Base-by-base conservation (phyloP, 1,139 yeast genomes). In the Geotrichum aggregatum region DNA sequence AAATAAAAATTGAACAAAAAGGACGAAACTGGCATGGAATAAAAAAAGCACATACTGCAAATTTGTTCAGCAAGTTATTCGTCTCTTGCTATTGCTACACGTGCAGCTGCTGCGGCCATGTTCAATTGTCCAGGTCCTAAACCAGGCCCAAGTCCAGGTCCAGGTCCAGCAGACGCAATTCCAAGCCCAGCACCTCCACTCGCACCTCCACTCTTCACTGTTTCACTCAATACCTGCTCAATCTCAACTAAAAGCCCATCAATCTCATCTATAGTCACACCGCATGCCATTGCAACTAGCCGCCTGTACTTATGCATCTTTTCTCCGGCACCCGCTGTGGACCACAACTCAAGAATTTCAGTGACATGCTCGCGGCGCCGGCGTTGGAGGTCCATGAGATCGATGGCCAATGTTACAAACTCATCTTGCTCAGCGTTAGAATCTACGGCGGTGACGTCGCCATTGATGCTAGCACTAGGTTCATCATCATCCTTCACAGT, bases 231-330 rank as follows among this genome's bases (percentile, higher is more conserved):
- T 1, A 76, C 76, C 50, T 73, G 74, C 47, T 72, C 82, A 35
- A 82, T 78, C 34, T 82, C 87, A 56, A 78, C 82, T 48, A 83
- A 65, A 52, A 81, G 68, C n/a, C 83, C 80, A 63, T 88, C 96
- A 55, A 91, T 84, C 58, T 86, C 92, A 55, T 87, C 94, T 31
- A 83, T 76, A 53, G 81, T 80, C 55, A 88, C 76, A 2, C 88
- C 95, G 61, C 97, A 88, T 55, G 94, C 84, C 56, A 83, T 76
- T 49, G 96, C 83, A 46, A 91, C 83, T 58, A 91, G 74, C 62
- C 82, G 81, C 60, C 95, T 77, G 71, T 89, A 91, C 63, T 87
- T 85, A 65, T 82, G 80, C 79, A 89, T 82, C 66, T 84, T 86
- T 46, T 74, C 79, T 3, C 73, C 72, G 18, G 71, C 71, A 3